phyloP scores from a whole-genome alignment of 2,329 filamentous ascomycete genomes.

The Coniochaeta sp. region DNA sequence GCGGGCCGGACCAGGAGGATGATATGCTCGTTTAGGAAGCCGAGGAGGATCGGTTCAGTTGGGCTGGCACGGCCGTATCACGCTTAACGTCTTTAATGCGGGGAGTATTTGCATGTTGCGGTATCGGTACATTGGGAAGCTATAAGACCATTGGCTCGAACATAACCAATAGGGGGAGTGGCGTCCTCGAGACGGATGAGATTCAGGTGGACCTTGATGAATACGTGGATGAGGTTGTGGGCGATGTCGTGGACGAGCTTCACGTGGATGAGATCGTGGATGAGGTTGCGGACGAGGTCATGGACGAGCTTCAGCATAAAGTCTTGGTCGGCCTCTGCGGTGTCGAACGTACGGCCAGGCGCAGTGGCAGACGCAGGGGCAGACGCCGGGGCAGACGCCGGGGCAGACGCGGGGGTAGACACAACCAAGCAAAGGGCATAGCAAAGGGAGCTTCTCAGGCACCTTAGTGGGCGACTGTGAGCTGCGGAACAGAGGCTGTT shows the following conservation, averaged over 20 bases:
- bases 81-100: background rate
- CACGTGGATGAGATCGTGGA: background rate
- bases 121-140: background rate
- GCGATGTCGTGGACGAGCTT: too few relatives aligned
- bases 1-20: slow-evolving; percentile 16
- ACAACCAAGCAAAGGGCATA: background rate
- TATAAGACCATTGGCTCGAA: background rate
- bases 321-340: background rate
- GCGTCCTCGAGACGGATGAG: background rate
- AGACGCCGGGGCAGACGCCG: background rate
- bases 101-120: background rate
- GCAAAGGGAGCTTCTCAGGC: background rate
- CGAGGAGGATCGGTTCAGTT: background rate
- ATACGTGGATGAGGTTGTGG: background rate
- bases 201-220: background rate
- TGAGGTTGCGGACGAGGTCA: background rate
- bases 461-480: background rate
- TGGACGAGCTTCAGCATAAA: background rate
- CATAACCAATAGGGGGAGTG: background rate
- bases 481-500: background rate
- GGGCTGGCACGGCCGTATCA: background rate
- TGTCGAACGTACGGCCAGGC: background rate
- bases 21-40: slow-evolving; percentile 5
- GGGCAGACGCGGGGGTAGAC: background rate
- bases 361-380: background rate